Base-by-base conservation (phyloP, 73 alveolate species). In the Paramecium pentaurelia region DNA sequence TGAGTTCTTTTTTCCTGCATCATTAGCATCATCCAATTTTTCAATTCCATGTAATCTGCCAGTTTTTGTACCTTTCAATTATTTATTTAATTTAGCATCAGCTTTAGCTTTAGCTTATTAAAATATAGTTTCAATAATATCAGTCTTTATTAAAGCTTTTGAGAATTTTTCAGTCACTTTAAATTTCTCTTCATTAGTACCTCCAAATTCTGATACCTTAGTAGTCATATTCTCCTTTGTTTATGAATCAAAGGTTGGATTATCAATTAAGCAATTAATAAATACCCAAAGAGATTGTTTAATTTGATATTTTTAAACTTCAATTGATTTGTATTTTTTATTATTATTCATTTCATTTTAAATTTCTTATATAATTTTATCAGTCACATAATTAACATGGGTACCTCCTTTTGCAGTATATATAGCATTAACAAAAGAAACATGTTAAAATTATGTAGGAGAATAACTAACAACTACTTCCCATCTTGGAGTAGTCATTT, bases 191-290 rank as follows among this genome's bases (percentile, higher is more conserved):
- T 80, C 71, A 28, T 4, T 22, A 0, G 47, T 11, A 27, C 91
- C 95, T 44, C 99, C 99, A 93, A 99, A 99, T 30, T 93, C 97
- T 30, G 95, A 92, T 10, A 96, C 96, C 87, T 98, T 98, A 60
- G 99, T 95, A 12, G 99, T 98, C 87, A 99, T 93, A 22, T 99
- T 97, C 86, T 99, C 99, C 91, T 99, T 99, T 38, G 99, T 99
- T 93, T 99, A 99, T 8, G 99, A 98, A 95, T 99, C 99, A 94
- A 99, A 99, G 1, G 99, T 97, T 9, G 99, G 99, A 96, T 99
- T 99, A 86, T 96, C 99, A 34, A 99, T 98, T 88, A 92, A 96
- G 60, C 99, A 95, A 95, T 99, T 99, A 71, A 99, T 98, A 89
- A 99, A 99, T 42, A 98, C 92, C 99, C 99, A 99, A 86, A 99